Base-by-base conservation (phyloP, 306 rosid species). In the Cercis canadensis region DNA sequence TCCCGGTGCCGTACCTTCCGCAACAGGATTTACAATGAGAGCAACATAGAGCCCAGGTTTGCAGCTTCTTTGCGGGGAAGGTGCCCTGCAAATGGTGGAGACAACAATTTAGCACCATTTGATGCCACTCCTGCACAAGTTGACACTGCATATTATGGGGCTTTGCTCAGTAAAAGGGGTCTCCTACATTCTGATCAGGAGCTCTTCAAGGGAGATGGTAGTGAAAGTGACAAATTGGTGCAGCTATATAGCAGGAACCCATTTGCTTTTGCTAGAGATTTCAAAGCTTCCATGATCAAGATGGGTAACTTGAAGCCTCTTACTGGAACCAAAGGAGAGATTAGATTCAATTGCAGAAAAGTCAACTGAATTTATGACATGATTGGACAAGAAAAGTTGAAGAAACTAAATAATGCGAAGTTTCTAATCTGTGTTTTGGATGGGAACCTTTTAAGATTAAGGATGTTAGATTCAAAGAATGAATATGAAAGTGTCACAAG, bases 271-370 rank as follows among this genome's bases (percentile, higher is more conserved):
- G 78, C 83, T 3, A 76, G 16, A 46, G 81, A 72, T 16, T 83
- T 83, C 16, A 56, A 52, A 29, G 62, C 34, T 61, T 79, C 84
- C 7, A 75, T 83, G 76, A 62, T 83, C 53, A 83, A 83, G 53
- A 79, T 83, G 87, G 84, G 87, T 14, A 79, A 79, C 36, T 1
- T 84, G 11, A 81, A 72, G 74, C 83, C 79, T 50, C 80, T 81
- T 14, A 74, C 76, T 4, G 79, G 86, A 1, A 15, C 0, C 0
- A 0, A 62, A 2, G 86, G 86, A 11, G 82, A 84, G 61, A 67
- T 84, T 7, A 72, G 88, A 41, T 4, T n/a, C 41, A 68, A 71
- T 41, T 84, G 88, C 61, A 75, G 88, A 70, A 75, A 71, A 55
- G 16, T 78, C 13, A 78, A 83, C 53, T 61, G 50, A 49, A 61